These are phyloP conservation scores for Sphagnum tenellum DNA, from an alignment of 225 moss, liverwort and hornwort genomes.

Conservation along the genomic window DNA sequence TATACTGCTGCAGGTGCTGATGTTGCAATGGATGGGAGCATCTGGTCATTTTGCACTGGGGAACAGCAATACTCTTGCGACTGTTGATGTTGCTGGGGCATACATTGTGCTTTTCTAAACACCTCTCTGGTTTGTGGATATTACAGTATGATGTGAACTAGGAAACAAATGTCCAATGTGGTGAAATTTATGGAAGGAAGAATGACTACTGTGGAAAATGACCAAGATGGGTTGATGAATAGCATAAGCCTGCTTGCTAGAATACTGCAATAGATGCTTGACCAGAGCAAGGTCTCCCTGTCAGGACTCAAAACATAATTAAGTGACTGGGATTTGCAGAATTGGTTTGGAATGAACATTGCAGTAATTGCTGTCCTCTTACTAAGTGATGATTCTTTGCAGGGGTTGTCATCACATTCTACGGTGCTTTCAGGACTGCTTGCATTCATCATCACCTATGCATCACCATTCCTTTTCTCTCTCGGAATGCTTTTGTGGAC, in stretches of 20 bases:
- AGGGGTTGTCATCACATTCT: conserved; percentile 83
- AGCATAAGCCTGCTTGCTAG: too few species aligned
- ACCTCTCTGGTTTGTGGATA: background rate
- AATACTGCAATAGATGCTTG: too few species aligned
- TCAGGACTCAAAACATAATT: too few species aligned
- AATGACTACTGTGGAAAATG: too few species aligned
- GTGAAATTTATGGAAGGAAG: too few species aligned
- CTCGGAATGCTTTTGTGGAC: conserved; percentile 46
- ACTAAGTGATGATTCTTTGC: conserved; percentile 14
- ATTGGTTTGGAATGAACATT: background rate
- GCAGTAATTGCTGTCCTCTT: background rate
- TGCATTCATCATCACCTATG: conserved; percentile 74
- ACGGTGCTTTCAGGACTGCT: conserved; percentile 63
- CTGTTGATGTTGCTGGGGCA: conserved; percentile 87
- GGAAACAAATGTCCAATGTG: background rate
- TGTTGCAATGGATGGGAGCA: conserved; percentile 74
- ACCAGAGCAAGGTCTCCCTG: too few species aligned
- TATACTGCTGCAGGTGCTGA: conserved; percentile 29
- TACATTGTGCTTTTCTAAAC: conserved; percentile 49
- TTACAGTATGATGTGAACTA: background rate
- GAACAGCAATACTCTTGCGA: conserved; percentile 88
- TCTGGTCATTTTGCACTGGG: conserved; percentile 81
- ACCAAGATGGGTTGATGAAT: too few species aligned
- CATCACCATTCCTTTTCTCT: conserved; percentile 69
- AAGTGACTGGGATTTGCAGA: too few species aligned